phyloP scores from a whole-genome alignment of 2,329 filamentous ascomycete species.

The Polychaeton citri region DNA sequence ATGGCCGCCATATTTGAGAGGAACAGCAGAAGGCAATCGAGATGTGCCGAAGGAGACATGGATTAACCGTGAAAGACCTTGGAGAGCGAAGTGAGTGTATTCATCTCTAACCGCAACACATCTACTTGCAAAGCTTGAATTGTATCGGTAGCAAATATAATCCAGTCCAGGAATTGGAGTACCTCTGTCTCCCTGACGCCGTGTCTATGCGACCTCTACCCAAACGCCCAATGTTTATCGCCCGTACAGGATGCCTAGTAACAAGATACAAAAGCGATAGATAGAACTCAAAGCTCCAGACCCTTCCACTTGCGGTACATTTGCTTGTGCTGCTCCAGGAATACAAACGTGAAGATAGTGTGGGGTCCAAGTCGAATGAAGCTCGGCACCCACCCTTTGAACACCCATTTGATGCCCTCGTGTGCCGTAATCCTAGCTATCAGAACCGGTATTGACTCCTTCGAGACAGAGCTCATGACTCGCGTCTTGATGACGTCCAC shows the following conservation, averaged over 20 bases:
- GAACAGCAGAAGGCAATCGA: no score
- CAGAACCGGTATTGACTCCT: slow-evolving; percentile 41
- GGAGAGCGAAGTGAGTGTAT: no score
- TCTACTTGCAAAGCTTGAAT: no score
- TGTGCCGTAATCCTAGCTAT: slow-evolving; percentile 53
- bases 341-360: slow-evolving; percentile 76
- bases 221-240: neutral
- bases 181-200: neutral
- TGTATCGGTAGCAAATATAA: no score
- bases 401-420: slow-evolving; percentile 72
- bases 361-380: slow-evolving; percentile 57
- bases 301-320: slow-evolving; percentile 40
- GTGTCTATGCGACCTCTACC: neutral
- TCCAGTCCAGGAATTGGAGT: no score
- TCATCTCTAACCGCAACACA: no score
- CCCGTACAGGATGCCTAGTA: no score
- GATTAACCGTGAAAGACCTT: no score
- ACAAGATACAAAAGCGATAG: no score
- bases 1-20: no score
- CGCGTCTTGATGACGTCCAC: slow-evolving; percentile 84
- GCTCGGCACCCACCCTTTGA: slow-evolving; percentile 80
- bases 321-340: slow-evolving; percentile 77
- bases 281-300: neutral
- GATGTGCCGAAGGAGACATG: no score
- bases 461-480: slow-evolving; percentile 57